Evolutionary conservation across 495 filamentous ascomycete species (phyloP), one percentile per base, ranked within the genome.

Genomic region (Astrocystis sublimbata): DNA sequence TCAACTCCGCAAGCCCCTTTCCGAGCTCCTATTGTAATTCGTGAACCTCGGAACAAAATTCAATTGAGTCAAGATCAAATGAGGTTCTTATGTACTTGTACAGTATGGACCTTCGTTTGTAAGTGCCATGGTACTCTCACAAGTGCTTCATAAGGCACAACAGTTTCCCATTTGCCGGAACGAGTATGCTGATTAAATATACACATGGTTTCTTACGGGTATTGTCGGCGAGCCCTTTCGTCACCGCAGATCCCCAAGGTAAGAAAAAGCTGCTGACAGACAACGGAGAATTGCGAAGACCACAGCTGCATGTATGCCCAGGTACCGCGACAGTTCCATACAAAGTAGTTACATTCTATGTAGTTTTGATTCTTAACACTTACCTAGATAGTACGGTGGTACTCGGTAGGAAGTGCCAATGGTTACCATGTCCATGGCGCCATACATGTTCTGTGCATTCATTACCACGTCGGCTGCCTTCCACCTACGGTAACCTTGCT

Each of bases 361-460:
- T n/a, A n/a, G n/a, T n/a, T n/a, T n/a, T n/a, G n/a, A n/a, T n/a
- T n/a, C n/a, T n/a, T n/a, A n/a, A n/a, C n/a, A n/a, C n/a, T n/a
- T n/a, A n/a, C n/a, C n/a, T n/a, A n/a, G n/a, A n/a, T n/a, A n/a
- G n/a, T n/a, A n/a, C n/a, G n/a, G n/a, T n/a, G n/a, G n/a, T n/a
- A n/a, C n/a, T n/a, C n/a, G n/a, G n/a, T n/a, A n/a, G n/a, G n/a
- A n/a, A n/a, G n/a, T n/a, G n/a, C n/a, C n/a, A n/a, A n/a, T n/a
- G 42, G 52, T 42, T 56, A 56, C 52, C 52, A 24, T 36, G 52
- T 41, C 52, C 52, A 56, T 56, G 52, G 52, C 52, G 52, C 52
- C 52, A 56, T 28, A 17, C 41, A 28, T 56, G 23, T 23, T 31
- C 36, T 56, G 23, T 54, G 33, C 33, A 54, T 54, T 54, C 24